Evolutionary conservation across 2,329 filamentous ascomycete species (phyloP).

Genomic region (Calonectria montana): DNA sequence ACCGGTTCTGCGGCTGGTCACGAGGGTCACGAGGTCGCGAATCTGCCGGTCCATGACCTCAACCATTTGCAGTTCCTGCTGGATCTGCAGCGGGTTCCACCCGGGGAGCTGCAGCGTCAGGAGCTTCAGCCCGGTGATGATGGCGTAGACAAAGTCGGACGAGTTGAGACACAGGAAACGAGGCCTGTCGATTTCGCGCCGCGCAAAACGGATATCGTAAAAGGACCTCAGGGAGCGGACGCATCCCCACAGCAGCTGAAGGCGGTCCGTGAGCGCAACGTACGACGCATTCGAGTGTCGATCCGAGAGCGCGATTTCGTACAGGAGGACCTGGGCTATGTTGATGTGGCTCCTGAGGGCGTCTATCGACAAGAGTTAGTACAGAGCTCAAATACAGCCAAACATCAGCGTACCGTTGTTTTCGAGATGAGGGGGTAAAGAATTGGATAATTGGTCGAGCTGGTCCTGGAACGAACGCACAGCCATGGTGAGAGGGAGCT

Average conservation of each 20-base stretch:
- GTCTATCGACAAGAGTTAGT: conserved; percentile 42
- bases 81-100: conserved; percentile 55
- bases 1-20: conserved; percentile 44
- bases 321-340: conserved; percentile 60
- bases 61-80: conserved; percentile 48
- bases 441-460: conserved; percentile 52
- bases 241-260: conserved; percentile 60
- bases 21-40: conserved; percentile 44
- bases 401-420: conserved; percentile 46
- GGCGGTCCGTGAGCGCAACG: conserved; percentile 52
- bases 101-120: conserved; percentile 57
- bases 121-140: conserved; percentile 60
- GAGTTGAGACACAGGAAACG: conserved; percentile 56
- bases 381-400: too few species aligned
- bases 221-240: conserved; percentile 54
- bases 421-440: conserved; percentile 49
- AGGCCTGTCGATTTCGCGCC: conserved; percentile 49
- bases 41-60: conserved; percentile 44
- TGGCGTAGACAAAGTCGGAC: conserved; percentile 60
- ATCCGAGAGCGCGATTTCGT: conserved; percentile 59
- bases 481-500: conserved; percentile 54
- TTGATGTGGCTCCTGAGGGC: conserved; percentile 55
- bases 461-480: conserved; percentile 58
- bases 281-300: conserved; percentile 43
- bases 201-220: conserved; percentile 50